Conservation (phyloP, 2,329 filamentous ascomycete species). For the Arthrobotrys sphaeroides region DNA sequence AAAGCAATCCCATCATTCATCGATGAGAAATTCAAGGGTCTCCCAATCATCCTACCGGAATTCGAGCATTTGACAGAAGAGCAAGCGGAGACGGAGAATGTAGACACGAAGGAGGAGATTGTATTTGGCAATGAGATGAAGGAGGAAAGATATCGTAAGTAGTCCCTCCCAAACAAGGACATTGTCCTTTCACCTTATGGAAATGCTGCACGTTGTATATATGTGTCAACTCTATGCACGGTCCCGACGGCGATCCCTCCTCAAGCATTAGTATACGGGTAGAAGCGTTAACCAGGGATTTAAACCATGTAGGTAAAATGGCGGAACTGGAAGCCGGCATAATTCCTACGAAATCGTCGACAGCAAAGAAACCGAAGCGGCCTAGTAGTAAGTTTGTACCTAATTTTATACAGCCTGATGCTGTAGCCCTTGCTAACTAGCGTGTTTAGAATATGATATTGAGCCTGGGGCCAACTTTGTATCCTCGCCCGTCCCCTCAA, state of each 20-base stretch:
- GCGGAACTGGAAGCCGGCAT: slow-evolving; percentile 48
- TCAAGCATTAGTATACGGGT: neutral
- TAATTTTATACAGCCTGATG: neutral
- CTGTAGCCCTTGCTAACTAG: neutral
- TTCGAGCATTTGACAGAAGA: slow-evolving; percentile 73
- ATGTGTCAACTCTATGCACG: neutral
- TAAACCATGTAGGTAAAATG: slow-evolving; percentile 47
- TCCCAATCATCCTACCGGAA: slow-evolving; percentile 69
- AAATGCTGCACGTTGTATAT: neutral
- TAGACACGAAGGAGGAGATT: slow-evolving; percentile 75
- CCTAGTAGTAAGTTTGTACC: slow-evolving; percentile 42
- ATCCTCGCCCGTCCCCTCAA: slow-evolving; percentile 45
- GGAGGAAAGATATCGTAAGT: slow-evolving; percentile 72
- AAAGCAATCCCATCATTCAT: slow-evolving; percentile 59
- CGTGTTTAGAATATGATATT: slow-evolving; percentile 39
- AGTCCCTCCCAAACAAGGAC: slow-evolving; percentile 30
- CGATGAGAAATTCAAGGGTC: slow-evolving; percentile 60
- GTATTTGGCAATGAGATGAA: slow-evolving; percentile 78
- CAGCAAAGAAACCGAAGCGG: slow-evolving; percentile 49
- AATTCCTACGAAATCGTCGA: slow-evolving; percentile 49
- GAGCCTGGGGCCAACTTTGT: slow-evolving; percentile 48
- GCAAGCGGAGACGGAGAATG: slow-evolving; percentile 74
- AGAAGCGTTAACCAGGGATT: slow-evolving; percentile 7
- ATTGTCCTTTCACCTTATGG: slow-evolving; percentile 48
- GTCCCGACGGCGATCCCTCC: neutral